A percentile compares a stretch with the other conserved stretches of the same genome.
Evolutionary conservation across 2,329 filamentous ascomycete genomes (phyloP).

Genomic region (Colletotrichum simmondsii): DNA sequence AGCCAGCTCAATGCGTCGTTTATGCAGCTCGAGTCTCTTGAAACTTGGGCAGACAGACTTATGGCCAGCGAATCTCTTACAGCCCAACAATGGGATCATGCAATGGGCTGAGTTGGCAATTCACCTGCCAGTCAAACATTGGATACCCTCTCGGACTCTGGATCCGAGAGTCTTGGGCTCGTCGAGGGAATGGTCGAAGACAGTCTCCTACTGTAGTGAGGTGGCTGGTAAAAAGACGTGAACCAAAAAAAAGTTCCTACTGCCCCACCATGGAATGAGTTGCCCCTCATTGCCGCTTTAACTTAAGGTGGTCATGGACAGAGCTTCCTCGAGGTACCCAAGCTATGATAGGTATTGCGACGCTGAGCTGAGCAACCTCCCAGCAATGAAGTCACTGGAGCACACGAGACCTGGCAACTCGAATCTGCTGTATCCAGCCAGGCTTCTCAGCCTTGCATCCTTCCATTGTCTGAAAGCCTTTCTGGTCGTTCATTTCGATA

Average conservation of each 20-base stretch:
- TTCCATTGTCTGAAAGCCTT: neutral
- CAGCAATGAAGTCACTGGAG: conserved; percentile 29
- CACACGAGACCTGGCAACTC: neutral
- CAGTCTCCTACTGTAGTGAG: conserved; percentile 6
- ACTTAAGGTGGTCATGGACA: conserved; percentile 51
- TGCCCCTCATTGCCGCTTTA: conserved; percentile 76
- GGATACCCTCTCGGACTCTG: neutral
- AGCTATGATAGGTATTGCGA: conserved; percentile 14
- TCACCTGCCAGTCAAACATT: conserved; percentile 22
- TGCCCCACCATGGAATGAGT: conserved; percentile 68
- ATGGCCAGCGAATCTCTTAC: neutral
- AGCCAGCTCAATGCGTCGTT: conserved; percentile 28
- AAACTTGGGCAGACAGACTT: conserved; percentile 27
- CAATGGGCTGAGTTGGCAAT: conserved; percentile 23
- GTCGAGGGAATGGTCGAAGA: conserved; percentile 1
- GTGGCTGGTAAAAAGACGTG: conserved; percentile 34
- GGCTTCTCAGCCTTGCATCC: conserved; percentile 21
- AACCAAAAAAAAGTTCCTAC: conserved; percentile 45
- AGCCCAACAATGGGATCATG: conserved; percentile 22
- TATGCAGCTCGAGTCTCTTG: conserved; percentile 19
- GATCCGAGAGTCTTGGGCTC: neutral
- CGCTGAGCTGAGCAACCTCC: conserved; percentile 18
- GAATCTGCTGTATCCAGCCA: conserved; percentile 5
- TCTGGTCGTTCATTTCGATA: neutral
- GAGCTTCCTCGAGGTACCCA: conserved; percentile 11